Evolutionary conservation across 2,329 filamentous ascomycete genomes (phyloP), one percentile per base, ranked within the genome.

Genomic region (Diaporthe amygdali): DNA sequence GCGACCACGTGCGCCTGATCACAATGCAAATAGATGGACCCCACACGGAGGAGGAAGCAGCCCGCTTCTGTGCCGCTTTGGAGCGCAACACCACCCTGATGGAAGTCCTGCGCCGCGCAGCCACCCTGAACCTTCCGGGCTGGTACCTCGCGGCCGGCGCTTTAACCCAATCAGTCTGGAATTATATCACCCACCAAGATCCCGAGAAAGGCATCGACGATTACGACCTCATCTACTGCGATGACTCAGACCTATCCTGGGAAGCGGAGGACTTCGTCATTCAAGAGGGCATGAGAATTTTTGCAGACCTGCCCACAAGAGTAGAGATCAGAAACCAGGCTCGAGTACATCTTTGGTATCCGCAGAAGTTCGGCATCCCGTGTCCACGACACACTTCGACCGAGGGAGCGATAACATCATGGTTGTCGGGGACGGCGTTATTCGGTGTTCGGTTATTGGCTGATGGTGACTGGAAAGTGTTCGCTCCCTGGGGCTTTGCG

Each of bases 121-220:
- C 72, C 25, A 61, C 64, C 22, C 63, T 71, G 56, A 51, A 71
- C 49, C 69, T 73, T 6, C 69, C 71, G 1, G 64, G 59, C 51
- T 73, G 74, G 66, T 72, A 71, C 20, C 66, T 81, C n/a, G 80
- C 80, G 1, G 80, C 77, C 1, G 81, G 81, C 34, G 75, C 79
- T 25, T 70, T 82, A 51, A 81, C 81, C 2, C 81, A 83, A 37
- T 82, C 81, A 0, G 79, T 82, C n/a, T 82, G 81, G 81, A 82
- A 82, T 68, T 71, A 75, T 20, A 71, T 79, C 15, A 78, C 78
- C 3, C 56, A 71, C 8, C 72, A 76, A 7, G 74, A 77, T 3
- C 75, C 81, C 0, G 77, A 80, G 9, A 77, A 75, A 0, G 80
- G 81, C 51, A 83, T 82, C 64, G 56, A 75, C 17, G 81, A 82